Percentiles rank a stretch among this genome's conserved stretches.
phyloP scores from a whole-genome alignment of 2,329 filamentous ascomycete species.

The Periconia macrospinosa region DNA sequence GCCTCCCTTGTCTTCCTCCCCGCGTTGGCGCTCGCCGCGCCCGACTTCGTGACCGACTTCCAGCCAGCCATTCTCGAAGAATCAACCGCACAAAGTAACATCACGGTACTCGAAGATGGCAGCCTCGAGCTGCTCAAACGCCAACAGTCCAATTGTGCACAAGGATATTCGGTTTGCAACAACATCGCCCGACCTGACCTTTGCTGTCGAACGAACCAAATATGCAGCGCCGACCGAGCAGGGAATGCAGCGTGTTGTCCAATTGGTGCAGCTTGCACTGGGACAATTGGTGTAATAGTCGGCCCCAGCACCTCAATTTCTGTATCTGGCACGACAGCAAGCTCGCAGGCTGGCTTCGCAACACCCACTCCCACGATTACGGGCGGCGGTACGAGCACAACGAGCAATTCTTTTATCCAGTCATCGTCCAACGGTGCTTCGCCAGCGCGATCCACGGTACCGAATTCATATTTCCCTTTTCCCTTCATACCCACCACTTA shows the following conservation, averaged over 20 bases:
- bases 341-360: slow-evolving; percentile 19
- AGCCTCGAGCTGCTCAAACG: slow-evolving; percentile 35
- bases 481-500: slow-evolving; percentile 58
- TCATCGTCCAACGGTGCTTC: slow-evolving; percentile 15
- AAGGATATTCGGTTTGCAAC: slow-evolving; percentile 56
- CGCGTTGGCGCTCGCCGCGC: slow-evolving; percentile 30
- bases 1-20: slow-evolving; percentile 28
- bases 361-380: slow-evolving; percentile 19
- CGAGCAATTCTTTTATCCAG: slow-evolving; percentile 24
- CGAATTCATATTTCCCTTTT: slow-evolving; percentile 56
- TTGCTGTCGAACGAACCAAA: slow-evolving; percentile 58
- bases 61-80: slow-evolving; percentile 26
- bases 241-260: slow-evolving; percentile 66
- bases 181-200: slow-evolving; percentile 55
- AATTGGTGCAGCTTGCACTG: slow-evolving; percentile 59
- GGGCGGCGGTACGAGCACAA: slow-evolving; percentile 15
- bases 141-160: slow-evolving; percentile 51
- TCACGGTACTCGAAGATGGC: slow-evolving; percentile 22
- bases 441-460: slow-evolving; percentile 43
- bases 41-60: slow-evolving; percentile 34
- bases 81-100: slow-evolving; percentile 26
- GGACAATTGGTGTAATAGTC: slow-evolving; percentile 46
- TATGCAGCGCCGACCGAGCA: slow-evolving; percentile 59
- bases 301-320: slow-evolving; percentile 5
- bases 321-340: slow-evolving; percentile 15